phyloP scores from a whole-genome alignment of 1,139 yeast species.

The Arxiozyma telluris region DNA sequence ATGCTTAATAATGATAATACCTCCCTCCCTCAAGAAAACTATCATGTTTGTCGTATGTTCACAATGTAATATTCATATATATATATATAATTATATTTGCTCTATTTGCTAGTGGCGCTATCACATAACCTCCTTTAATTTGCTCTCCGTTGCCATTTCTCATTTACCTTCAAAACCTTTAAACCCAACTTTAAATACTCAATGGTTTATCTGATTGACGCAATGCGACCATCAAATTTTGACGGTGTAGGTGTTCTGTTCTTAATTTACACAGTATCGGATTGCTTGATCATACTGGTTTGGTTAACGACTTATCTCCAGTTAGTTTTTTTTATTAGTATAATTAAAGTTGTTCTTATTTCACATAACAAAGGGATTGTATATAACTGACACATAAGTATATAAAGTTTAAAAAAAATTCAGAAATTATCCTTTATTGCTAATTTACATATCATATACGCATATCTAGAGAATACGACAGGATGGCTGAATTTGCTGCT shows the following conservation, averaged over 20 bases:
- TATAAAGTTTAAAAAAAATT: too few species aligned
- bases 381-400: too few species aligned
- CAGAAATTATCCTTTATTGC: background rate
- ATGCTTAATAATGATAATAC: too few species aligned
- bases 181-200: background rate
- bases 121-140: background rate
- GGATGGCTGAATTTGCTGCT: constrained; percentile 38
- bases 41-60: background rate
- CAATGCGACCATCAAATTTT: too few species aligned
- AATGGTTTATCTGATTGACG: too few species aligned
- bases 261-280: too few species aligned
- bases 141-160: background rate
- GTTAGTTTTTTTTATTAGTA: too few species aligned
- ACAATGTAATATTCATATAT: background rate
- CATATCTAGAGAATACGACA: background rate
- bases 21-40: background rate
- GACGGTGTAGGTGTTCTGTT: too few species aligned
- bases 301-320: too few species aligned
- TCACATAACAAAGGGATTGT: background rate
- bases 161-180: background rate
- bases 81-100: too few species aligned
- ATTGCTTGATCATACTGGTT: background rate
- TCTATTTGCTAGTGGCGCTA: background rate
- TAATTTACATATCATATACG: background rate
- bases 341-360: too few species aligned